These are phyloP conservation scores for Barnettozyma hawaiiensis DNA, from an alignment of 1,139 yeast species.

Conservation along the genomic window DNA sequence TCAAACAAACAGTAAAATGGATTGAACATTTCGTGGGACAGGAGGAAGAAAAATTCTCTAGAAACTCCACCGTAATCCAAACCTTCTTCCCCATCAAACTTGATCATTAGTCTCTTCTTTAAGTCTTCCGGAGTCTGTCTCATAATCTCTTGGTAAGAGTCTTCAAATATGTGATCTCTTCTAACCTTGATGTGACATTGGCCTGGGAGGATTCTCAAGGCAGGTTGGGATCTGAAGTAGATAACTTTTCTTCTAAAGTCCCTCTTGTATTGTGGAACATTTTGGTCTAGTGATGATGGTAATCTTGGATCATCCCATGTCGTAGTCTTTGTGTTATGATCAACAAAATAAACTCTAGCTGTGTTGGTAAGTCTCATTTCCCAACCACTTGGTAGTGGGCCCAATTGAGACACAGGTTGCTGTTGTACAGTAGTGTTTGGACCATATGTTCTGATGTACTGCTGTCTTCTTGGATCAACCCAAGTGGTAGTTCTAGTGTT, in stretches of 20 bases:
- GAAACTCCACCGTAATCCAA: constrained; percentile 99
- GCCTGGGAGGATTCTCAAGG: constrained; percentile 92
- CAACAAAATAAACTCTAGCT: constrained; percentile 96
- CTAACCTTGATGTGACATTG: constrained; percentile 98
- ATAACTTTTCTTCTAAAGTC: constrained; percentile 96
- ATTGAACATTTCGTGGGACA: constrained; percentile 97
- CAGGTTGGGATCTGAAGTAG: constrained; percentile 97
- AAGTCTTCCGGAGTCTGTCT: constrained; percentile 97
- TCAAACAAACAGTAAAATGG: constrained; percentile 96
- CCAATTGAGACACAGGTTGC: constrained; percentile 97
- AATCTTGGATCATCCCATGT: constrained; percentile 99
- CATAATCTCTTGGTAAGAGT: constrained; percentile 97
- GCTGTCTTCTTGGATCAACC: constrained; percentile 99
- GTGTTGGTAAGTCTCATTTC: constrained; percentile 99
- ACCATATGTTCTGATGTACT: constrained; percentile 92
- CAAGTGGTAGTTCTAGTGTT: constrained; percentile 98
- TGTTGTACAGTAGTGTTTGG: constrained; percentile 86
- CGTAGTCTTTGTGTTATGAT: constrained; percentile 96
- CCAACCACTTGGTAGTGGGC: constrained; percentile 99
- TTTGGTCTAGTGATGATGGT: constrained; percentile 95
- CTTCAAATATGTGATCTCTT: constrained; percentile 94
- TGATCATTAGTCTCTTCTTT: constrained; percentile 95
- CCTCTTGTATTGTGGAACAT: constrained; percentile 98
- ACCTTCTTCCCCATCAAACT: constrained; percentile 99
- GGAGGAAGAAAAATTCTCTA: constrained; percentile 90